A percentile compares a stretch with the other conserved stretches of the same genome.
phyloP scores from a whole-genome alignment of 2,329 filamentous ascomycete genomes.

The Alternaria brassicicola region DNA sequence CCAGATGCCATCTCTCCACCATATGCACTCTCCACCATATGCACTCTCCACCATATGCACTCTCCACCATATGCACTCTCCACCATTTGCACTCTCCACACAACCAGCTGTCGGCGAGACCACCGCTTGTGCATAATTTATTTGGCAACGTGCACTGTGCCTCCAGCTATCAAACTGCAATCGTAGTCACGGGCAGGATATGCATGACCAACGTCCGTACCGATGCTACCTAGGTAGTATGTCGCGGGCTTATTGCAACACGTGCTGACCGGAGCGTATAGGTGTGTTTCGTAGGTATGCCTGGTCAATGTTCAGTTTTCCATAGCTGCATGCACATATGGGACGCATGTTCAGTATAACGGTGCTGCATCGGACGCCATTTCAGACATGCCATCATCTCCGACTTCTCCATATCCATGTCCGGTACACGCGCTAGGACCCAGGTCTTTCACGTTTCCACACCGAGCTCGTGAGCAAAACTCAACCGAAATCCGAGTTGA shows the following conservation, averaged over 20 bases:
- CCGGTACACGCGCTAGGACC: neutral
- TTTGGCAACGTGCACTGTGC: neutral
- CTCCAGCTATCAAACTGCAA: neutral
- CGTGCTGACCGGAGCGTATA: neutral
- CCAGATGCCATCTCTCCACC: neutral
- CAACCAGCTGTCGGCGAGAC: neutral
- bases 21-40: no score
- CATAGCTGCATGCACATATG: neutral
- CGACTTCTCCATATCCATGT: neutral
- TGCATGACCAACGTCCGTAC: neutral
- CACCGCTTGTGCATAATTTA: neutral
- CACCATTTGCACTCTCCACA: neutral
- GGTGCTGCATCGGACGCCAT: neutral
- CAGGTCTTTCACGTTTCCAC: neutral
- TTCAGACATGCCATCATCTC: neutral
- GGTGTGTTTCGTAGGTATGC: neutral
- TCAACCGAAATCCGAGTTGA: neutral
- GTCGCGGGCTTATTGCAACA: neutral
- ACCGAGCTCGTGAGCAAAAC: neutral
- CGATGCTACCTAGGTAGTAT: neutral
- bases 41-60: no score
- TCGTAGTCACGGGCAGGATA: neutral
- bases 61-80: no score
- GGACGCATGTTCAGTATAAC: neutral
- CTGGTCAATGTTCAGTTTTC: neutral